Evolutionary conservation across 2,329 filamentous ascomycete genomes (phyloP).

Genomic region (Penicillium frequentans): DNA sequence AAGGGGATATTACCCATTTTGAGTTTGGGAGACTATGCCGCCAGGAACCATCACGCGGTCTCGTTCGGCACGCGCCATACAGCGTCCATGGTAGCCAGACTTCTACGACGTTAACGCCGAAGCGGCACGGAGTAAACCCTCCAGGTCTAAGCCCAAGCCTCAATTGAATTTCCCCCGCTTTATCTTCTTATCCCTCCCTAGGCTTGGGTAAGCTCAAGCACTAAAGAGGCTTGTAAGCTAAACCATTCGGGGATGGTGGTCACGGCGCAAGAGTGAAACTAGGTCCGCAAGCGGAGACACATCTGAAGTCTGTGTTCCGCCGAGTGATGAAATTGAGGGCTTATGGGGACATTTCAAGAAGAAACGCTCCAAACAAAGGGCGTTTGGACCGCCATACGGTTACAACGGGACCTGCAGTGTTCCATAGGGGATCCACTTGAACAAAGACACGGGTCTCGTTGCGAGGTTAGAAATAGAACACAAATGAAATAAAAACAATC

Average conservation of each 20-base stretch:
- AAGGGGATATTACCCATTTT: neutral
- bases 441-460: neutral
- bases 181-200: neutral
- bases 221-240: neutral
- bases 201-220: slow-evolving; percentile 1
- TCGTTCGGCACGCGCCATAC: neutral
- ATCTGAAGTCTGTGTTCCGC: neutral
- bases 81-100: neutral
- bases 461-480: neutral
- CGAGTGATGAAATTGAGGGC: neutral
- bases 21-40: neutral
- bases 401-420: neutral
- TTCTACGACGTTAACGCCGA: neutral
- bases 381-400: neutral
- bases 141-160: neutral
- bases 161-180: neutral
- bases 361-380: neutral
- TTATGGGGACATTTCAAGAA: neutral
- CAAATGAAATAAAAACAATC: too few species aligned
- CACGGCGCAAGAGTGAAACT: neutral
- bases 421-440: neutral
- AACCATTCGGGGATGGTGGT: neutral
- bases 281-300: neutral
- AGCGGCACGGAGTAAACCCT: neutral
- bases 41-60: neutral